Evolutionary conservation across 108 stramenopile genomes (phyloP), one percentile per base, ranked within the genome.

Genomic region (Pseudonitzschia delicatissima): DNA sequence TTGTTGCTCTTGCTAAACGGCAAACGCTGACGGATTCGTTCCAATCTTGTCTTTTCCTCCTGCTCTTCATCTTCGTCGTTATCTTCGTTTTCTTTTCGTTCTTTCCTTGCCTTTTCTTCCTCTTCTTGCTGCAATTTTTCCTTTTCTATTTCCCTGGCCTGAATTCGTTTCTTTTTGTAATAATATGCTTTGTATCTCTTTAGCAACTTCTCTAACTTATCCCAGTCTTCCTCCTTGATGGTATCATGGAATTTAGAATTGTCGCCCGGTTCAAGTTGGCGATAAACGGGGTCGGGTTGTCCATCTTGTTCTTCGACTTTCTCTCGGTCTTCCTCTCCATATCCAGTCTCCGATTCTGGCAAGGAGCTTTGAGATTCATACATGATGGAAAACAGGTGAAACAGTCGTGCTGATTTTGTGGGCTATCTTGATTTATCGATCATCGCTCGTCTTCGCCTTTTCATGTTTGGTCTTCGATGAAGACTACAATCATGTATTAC

Each of bases 221-320:
- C 52, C 72, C 72, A 73, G 37, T 65, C 47, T 12, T 66, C 27
- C 2, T 47, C 52, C n/a, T 53, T 45, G 35, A 71, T 71, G 42
- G 51, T 64, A 18, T 63, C 52, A 35, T 71, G 70, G 0, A 57
- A 61, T 61, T 36, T 33, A 26, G 60, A 21, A 27, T 61, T 36
- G 2, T 40, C 60, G 15, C 27, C 60, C 12, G 21, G 25, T 12
- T 55, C 31, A 33, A 55, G 53, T 33, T 3, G 0, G 18, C 31
- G 53, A 55, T 2, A 34, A 55, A 17, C 2, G 13, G 53, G 11
- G 11, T 18, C 18, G 6, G 31, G 11, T 55, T 32, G 12, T 12
- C n/a, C 8, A 2, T 55, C 3, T 11, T 32, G 53, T 8, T n/a
- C 28, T 53, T 27, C 51, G 26, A 7, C 51, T 53, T 8, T 4